Conservation (phyloP, 176 grass and related monocot genomes). For the Bromus sterilis region DNA sequence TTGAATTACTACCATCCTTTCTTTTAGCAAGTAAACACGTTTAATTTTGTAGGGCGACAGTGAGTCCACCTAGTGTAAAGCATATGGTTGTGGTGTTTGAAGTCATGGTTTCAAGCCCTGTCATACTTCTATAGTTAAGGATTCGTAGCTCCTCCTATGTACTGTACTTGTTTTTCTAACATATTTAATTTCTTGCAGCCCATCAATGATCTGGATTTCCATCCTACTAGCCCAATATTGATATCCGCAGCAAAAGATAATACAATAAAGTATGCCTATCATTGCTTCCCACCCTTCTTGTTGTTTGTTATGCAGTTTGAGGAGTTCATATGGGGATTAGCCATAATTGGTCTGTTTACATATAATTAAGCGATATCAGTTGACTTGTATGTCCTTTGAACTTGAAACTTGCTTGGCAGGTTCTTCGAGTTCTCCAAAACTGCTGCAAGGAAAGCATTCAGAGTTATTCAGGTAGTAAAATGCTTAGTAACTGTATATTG, state of each 20-base stretch:
- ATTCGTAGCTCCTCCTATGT: background rate
- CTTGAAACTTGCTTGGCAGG: slow-evolving; percentile 36
- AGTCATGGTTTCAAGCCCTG: background rate
- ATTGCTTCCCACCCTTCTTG: slow-evolving; percentile 2
- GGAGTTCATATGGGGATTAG: background rate
- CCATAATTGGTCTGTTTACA: background rate
- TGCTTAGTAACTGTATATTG: background rate
- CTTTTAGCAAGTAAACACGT: background rate
- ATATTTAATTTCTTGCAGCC: slow-evolving; percentile 65
- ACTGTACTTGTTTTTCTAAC: background rate
- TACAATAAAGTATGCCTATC: slow-evolving; percentile 75
- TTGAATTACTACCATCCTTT: background rate
- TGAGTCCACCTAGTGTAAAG: background rate
- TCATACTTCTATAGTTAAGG: background rate
- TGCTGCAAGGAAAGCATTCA: slow-evolving; percentile 88
- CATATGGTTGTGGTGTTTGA: background rate
- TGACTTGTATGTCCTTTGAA: background rate
- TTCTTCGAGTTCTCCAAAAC: slow-evolving; percentile 97
- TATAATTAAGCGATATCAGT: background rate
- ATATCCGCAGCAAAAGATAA: slow-evolving; percentile 94
- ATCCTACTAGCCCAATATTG: slow-evolving; percentile 73
- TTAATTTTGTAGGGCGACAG: slow-evolving; percentile 20
- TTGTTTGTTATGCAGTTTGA: slow-evolving; percentile 1
- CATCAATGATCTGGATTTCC: slow-evolving; percentile 97
- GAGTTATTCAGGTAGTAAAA: slow-evolving; percentile 87